Evolutionary conservation across 495 filamentous ascomycete species (phyloP).

Genomic region (Paragyromitra xinjiangensis): DNA sequence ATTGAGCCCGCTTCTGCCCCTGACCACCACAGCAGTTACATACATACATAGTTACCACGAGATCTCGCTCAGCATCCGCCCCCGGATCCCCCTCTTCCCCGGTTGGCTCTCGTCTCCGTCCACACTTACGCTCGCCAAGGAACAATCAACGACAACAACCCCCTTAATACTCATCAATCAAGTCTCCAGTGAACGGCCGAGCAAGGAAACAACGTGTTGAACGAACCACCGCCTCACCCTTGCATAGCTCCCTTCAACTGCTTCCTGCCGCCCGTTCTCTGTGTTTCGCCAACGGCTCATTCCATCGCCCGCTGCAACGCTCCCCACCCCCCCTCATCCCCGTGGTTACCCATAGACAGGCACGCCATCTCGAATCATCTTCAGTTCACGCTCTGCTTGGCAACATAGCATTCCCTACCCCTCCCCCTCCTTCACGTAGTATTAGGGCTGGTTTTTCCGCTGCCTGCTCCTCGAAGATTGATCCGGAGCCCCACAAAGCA

Average conservation of each 20-base stretch:
- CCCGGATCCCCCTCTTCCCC: constrained; percentile 46
- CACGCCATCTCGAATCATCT: constrained; percentile 48
- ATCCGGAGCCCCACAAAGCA: constrained; percentile 44
- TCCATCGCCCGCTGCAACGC: constrained; percentile 33
- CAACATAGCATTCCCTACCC: constrained; percentile 35
- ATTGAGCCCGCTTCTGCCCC: constrained; percentile 47
- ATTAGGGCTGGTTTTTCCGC: constrained; percentile 42
- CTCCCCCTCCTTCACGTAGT: constrained; percentile 21
- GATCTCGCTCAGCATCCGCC: constrained; percentile 40
- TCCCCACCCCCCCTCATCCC: constrained; percentile 31
- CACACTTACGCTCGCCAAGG: constrained; percentile 43
- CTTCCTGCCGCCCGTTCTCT: constrained; percentile 31
- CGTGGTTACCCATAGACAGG: constrained; percentile 39
- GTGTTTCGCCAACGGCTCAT: constrained; percentile 23
- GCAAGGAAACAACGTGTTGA: constrained; percentile 37
- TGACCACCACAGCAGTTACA: constrained; percentile 45
- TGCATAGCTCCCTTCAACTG: constrained; percentile 25
- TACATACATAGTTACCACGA: constrained; percentile 35
- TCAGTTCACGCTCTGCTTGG: constrained; percentile 34
- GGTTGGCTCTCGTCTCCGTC: constrained; percentile 42
- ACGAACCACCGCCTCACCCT: constrained; percentile 29
- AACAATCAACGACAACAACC: constrained; percentile 43
- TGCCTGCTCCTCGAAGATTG: constrained; percentile 39
- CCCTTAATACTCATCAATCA: constrained; percentile 39
- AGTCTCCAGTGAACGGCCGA: constrained; percentile 20